Evolutionary conservation across 1,139 yeast species (phyloP).

Genomic region (Pichia sp.): DNA sequence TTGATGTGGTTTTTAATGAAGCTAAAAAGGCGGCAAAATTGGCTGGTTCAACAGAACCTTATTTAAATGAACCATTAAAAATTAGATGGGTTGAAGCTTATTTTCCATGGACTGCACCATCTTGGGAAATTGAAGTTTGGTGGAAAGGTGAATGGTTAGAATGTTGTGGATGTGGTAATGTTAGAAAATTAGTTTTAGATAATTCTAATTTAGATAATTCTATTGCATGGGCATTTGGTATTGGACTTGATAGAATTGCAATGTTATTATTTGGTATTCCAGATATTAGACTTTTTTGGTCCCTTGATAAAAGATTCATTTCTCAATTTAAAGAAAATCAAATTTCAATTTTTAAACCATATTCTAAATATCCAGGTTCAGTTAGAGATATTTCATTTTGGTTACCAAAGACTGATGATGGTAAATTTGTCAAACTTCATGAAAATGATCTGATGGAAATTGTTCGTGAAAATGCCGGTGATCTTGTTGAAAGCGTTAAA

Average conservation of each 20-base stretch:
- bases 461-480: constrained; percentile 79
- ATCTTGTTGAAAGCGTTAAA: constrained; percentile 78
- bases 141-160: constrained; percentile 99
- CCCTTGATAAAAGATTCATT: constrained; percentile 69
- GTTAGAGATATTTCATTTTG: constrained; percentile 87
- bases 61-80: constrained; percentile 66
- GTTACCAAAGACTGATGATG: constrained; percentile 44
- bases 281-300: constrained; percentile 92
- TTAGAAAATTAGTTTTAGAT: constrained; percentile 66
- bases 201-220: constrained; percentile 61
- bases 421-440: constrained; percentile 41
- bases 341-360: constrained; percentile 75
- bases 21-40: constrained; percentile 63
- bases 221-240: constrained; percentile 97
- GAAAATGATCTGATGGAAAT: constrained; percentile 92
- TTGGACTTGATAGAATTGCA: constrained; percentile 92
- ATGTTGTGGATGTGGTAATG: constrained; percentile 94
- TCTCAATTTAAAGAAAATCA: constrained; percentile 61
- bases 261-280: constrained; percentile 94
- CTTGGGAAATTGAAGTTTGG: constrained; percentile 98
- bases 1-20: constrained; percentile 73
- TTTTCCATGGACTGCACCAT: constrained; percentile 98
- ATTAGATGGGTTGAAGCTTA: constrained; percentile 95
- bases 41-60: constrained; percentile 59
- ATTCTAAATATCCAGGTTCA: constrained; percentile 86